A percentile compares a stretch with the other conserved stretches of the same genome.
phyloP scores from a whole-genome alignment of 2,329 filamentous ascomycete species.

The Beauveria varroae region DNA sequence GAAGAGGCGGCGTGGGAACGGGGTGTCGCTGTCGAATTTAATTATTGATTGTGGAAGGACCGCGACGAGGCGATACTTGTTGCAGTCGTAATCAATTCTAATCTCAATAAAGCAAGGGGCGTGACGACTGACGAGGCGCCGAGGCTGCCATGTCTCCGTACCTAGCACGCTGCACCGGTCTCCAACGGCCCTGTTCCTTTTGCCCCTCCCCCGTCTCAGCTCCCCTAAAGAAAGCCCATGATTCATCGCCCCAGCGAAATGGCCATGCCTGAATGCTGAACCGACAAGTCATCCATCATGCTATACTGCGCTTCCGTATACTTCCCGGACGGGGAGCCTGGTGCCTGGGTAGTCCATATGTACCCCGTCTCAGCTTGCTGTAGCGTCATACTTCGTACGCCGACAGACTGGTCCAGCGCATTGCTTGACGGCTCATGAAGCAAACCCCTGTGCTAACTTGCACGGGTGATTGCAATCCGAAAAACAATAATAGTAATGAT shows the following conservation, averaged over 20 bases:
- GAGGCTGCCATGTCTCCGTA: background rate
- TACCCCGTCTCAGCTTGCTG: slow-evolving; percentile 3
- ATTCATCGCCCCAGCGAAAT: slow-evolving; percentile 6
- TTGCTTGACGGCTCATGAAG: background rate
- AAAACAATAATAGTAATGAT: background rate
- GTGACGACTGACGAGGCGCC: background rate
- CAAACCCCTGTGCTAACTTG: too few species aligned
- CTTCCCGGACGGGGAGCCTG: background rate
- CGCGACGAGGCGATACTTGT: background rate
- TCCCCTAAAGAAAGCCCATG: background rate
- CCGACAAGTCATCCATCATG: slow-evolving; percentile 1
- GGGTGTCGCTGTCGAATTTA: background rate
- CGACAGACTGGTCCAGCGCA: background rate
- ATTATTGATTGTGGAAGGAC: background rate
- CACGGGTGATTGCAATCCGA: too few species aligned
- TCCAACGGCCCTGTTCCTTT: background rate
- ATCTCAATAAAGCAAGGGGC: background rate
- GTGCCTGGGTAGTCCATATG: background rate
- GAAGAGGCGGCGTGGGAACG: background rate
- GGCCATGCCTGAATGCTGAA: background rate
- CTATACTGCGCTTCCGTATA: background rate
- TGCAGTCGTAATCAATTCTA: background rate
- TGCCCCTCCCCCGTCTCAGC: slow-evolving; percentile 1
- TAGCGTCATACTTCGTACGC: background rate
- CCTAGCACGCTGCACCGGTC: background rate